Conservation (phyloP, 495 filamentous ascomycete genomes). For the Tuber aestivum region DNA sequence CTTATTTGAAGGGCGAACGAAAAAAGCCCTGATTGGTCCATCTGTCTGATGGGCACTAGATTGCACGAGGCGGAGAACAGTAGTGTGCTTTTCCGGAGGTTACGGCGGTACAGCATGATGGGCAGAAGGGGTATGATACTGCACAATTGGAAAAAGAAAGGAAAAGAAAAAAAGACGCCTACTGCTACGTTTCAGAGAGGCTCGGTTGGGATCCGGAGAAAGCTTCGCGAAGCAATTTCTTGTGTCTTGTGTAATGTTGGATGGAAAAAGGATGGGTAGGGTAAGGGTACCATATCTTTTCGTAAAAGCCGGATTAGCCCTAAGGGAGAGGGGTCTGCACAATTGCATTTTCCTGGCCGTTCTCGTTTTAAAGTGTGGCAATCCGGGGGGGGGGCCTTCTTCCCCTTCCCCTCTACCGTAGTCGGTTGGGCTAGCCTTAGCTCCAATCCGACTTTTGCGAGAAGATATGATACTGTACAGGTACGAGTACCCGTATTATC, state of each 20-base stretch:
- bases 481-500: too few species aligned
- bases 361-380: too few species aligned
- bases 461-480: background rate
- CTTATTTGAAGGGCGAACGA: background rate
- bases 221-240: background rate
- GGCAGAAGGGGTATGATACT: too few species aligned
- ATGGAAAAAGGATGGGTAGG: background rate
- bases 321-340: too few species aligned
- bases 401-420: background rate
- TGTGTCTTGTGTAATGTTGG: background rate
- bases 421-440: background rate
- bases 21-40: background rate
- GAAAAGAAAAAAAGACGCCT: background rate
- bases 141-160: background rate
- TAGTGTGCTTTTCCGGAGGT: too few species aligned
- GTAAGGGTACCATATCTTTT: background rate
- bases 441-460: background rate
- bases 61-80: background rate
- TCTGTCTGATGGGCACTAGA: background rate
- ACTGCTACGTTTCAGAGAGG: background rate
- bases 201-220: background rate
- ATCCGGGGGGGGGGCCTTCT: background rate
- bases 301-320: too few species aligned
- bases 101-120: background rate
- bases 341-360: too few species aligned